Evolutionary conservation across 129 eudicot species (phyloP), one percentile per base, ranked within the genome.

Genomic region (Chrysanthemum seticuspe): DNA sequence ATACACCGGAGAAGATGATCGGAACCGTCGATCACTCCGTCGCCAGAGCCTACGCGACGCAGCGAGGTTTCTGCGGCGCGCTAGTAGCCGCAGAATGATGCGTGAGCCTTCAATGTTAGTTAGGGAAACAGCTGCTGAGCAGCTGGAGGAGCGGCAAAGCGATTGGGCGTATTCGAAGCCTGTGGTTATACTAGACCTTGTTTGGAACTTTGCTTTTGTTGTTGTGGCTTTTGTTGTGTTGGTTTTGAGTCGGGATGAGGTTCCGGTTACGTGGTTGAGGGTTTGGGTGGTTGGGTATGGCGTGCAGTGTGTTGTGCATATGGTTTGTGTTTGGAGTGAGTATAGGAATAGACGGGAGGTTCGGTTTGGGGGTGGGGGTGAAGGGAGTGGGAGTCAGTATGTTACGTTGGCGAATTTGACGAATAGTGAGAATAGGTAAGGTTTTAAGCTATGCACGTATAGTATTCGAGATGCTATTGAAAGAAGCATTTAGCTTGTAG

Each of bases 141-240:
- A 87, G 69, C 69, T 87, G 12, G 93, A 87, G 36, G 87, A 87
- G 56, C 45, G 89, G 34, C 93, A 87, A 18, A 65, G 62, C 55
- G 93, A 87, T 13, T 87, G 93, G 93, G 89, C 93, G 1, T 85
- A 87, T 56, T 87, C 93, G 50, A 80, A 69, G 51, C 93, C 93
- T 1, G 87, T 87, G 6, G 93, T 87, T 23, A 23, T 82, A 0
- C 80, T 87, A 8, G 93, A 87, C 61, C 64, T 85, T 45, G 15
- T 81, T 0, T 87, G 93, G 93, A 87, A 87, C 50, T 58, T 85
- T 2, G 82, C 79, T 12, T 82, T 87, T 62, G 76, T 87, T 16
- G 27, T 71, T 16, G 89, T 75, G n/a, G 82, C 85, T 15, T 27
- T 34, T 10, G 69, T 19, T 25, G 87, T 83, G 7, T 40, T 87